Evolutionary conservation across 2,329 filamentous ascomycete species (phyloP).

Genomic region (Clonostachys byssicola): DNA sequence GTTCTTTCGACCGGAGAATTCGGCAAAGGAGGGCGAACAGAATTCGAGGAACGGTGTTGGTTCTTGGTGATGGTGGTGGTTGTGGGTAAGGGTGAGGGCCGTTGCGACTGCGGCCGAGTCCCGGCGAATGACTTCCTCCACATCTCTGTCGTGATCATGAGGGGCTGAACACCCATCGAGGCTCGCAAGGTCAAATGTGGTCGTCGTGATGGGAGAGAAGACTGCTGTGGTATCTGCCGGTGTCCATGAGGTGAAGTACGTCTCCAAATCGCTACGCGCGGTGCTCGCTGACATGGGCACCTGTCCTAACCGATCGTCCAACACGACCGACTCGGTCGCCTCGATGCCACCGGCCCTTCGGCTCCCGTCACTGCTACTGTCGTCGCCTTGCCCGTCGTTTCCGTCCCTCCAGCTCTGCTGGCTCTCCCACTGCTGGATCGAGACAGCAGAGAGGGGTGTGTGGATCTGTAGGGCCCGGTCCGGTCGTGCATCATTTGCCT

Average conservation of each 20-base stretch:
- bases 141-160: conserved; percentile 14
- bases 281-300: neutral
- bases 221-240: conserved; percentile 5
- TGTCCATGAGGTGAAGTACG: conserved; percentile 3
- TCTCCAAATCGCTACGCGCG: neutral
- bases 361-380: neutral
- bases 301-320: neutral
- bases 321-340: neutral
- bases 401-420: neutral
- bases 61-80: conserved; percentile 8
- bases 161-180: conserved; percentile 12
- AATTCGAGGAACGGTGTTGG: conserved; percentile 41
- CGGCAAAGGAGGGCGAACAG: conserved; percentile 45
- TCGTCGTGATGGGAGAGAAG: conserved; percentile 22
- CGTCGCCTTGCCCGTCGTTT: neutral
- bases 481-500: conserved; percentile 6
- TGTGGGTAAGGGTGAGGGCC: conserved; percentile 14
- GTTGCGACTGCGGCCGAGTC: conserved; percentile 6
- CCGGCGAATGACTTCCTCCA: conserved; percentile 18
- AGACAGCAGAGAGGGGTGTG: neutral
- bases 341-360: neutral
- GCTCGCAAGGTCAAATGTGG: conserved; percentile 21
- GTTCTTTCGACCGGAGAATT: conserved; percentile 51
- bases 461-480: neutral
- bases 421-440: conserved; percentile 3